These are phyloP conservation scores for Aspergillaceae sp. DNA, from an alignment of 2,329 filamentous ascomycete genomes.

Conservation along the genomic window DNA sequence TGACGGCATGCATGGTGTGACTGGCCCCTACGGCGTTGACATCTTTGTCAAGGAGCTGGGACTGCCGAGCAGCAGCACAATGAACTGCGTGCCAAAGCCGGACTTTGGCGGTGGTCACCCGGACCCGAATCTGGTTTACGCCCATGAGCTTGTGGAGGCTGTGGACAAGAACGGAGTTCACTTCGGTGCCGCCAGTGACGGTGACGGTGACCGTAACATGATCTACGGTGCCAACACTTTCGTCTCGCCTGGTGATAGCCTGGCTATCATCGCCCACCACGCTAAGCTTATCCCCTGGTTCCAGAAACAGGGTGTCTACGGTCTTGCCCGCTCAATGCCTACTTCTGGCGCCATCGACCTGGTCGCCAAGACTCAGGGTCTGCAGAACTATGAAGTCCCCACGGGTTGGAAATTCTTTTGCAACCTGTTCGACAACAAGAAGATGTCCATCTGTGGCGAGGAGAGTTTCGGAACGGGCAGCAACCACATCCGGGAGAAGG, in stretches of 20 bases:
- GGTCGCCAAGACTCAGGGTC: conserved; percentile 86
- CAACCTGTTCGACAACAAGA: conserved; percentile 84
- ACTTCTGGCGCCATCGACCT: conserved; percentile 92
- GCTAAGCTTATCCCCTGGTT: conserved; percentile 96
- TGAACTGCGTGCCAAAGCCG: conserved; percentile 85
- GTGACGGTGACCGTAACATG: conserved; percentile 99
- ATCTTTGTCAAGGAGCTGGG: conserved; percentile 95
- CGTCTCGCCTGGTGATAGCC: conserved; percentile 91
- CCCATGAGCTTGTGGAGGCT: conserved; percentile 84
- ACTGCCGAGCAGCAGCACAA: conserved; percentile 64
- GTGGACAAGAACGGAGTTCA: conserved; percentile 88
- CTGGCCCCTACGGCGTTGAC: conserved; percentile 85
- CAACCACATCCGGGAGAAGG: conserved; percentile 99
- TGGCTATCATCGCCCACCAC: conserved; percentile 97
- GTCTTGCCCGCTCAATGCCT: conserved; percentile 93
- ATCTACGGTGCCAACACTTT: conserved; percentile 97
- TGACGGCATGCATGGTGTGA: conserved; percentile 88
- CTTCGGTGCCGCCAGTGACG: conserved; percentile 93
- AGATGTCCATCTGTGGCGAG: conserved; percentile 96
- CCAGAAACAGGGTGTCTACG: conserved; percentile 92
- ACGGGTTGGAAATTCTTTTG: conserved; percentile 99
- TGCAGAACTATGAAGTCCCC: conserved; percentile 90
- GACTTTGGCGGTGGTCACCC: conserved; percentile 98
- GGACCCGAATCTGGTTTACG: conserved; percentile 95
- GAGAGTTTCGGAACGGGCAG: conserved; percentile 97